Conservation (phyloP, 768 basidiomycete species). For the Chalciporus piperatus region DNA sequence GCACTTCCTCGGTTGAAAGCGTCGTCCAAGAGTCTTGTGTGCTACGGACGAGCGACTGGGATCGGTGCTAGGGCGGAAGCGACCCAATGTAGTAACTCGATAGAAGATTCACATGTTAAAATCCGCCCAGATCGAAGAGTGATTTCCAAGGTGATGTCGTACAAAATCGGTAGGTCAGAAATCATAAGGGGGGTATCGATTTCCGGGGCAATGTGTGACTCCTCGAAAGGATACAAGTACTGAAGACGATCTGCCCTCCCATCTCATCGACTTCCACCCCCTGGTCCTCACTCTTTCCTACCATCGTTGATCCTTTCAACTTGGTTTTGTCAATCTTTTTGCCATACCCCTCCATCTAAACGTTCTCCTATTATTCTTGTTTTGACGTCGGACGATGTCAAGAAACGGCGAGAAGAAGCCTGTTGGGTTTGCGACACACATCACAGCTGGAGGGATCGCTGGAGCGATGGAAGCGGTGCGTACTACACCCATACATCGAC, state of each 20-base stretch:
- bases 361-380: neutral
- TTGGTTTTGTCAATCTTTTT: neutral
- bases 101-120: conserved; percentile 33
- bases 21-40: neutral
- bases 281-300: neutral
- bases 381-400: conserved; percentile 39
- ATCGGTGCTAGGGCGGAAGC: conserved; percentile 19
- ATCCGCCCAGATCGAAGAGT: conserved; percentile 7
- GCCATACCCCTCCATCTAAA: neutral
- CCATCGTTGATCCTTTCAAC: neutral
- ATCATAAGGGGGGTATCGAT: conserved; percentile 21
- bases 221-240: conserved; percentile 1
- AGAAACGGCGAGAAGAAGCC: conserved; percentile 65
- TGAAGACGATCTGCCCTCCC: neutral
- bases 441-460: conserved; percentile 92
- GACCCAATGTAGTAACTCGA: conserved; percentile 18
- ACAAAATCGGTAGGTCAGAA: conserved; percentile 5
- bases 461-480: conserved; percentile 90
- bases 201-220: neutral
- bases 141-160: no score
- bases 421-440: conserved; percentile 83
- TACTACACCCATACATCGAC: neutral
- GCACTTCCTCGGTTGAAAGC: neutral
- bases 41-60: neutral
- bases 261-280: neutral